phyloP scores from a whole-genome alignment of 257 asterid species.

The Knoxia roxburghii region DNA sequence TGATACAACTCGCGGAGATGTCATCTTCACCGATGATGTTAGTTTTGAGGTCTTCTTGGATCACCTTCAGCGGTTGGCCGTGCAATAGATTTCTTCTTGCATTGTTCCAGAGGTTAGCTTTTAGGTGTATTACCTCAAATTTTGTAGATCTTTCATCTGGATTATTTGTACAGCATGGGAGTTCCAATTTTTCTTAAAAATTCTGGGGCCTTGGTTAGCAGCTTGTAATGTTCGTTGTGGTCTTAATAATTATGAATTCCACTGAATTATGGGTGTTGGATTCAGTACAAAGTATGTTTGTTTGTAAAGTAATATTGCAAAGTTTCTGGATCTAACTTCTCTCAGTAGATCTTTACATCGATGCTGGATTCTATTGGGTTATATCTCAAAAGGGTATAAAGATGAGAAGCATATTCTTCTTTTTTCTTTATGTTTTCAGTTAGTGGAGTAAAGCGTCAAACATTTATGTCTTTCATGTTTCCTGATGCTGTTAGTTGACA shows the following conservation, averaged over 20 bases:
- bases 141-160: constrained; percentile 37
- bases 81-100: constrained; percentile 47
- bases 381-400: neutral
- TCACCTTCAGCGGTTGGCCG: constrained; percentile 95
- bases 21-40: constrained; percentile 93
- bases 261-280: neutral
- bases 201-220: constrained; percentile 13
- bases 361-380: neutral
- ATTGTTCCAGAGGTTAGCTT: constrained; percentile 38
- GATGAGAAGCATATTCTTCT: neutral
- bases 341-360: neutral
- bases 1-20: constrained; percentile 78
- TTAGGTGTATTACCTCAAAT: constrained; percentile 32
- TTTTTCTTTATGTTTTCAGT: neutral
- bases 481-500: neutral
- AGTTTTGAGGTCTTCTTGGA: constrained; percentile 95
- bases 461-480: neutral
- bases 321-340: neutral
- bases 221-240: constrained; percentile 18
- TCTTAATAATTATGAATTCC: constrained; percentile 12
- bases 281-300: neutral
- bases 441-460: neutral
- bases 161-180: constrained; percentile 41
- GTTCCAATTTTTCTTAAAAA: constrained; percentile 4
- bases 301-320: neutral